These are phyloP conservation scores for Apostasia shenzhenica DNA, from an alignment of 106 monocot genomes.

Conservation along the genomic window DNA sequence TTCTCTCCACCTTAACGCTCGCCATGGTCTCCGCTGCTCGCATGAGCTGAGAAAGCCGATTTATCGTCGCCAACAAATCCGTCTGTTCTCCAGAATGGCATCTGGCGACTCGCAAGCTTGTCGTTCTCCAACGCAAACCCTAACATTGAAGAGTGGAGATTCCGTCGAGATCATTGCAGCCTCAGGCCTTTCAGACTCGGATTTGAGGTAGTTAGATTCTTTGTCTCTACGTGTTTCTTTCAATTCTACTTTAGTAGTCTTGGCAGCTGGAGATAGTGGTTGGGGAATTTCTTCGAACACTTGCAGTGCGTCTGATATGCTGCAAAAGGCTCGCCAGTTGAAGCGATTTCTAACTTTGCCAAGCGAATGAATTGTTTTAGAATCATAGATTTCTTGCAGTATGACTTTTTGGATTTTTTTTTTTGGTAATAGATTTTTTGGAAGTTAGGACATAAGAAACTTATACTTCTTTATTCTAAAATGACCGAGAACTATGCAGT, in stretches of 20 bases:
- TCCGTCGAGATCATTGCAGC: slow-evolving; percentile 29
- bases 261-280: neutral
- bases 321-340: neutral
- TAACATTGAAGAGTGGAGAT: slow-evolving; percentile 22
- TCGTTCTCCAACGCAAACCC: slow-evolving; percentile 1
- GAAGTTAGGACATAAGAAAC: too few relatives aligned
- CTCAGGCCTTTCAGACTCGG: slow-evolving; percentile 41
- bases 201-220: slow-evolving; percentile 37
- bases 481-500: too few relatives aligned
- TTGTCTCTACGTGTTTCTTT: neutral
- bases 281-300: neutral
- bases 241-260: neutral
- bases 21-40: neutral
- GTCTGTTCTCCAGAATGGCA: slow-evolving; percentile 14
- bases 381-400: neutral
- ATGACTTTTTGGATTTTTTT: too few relatives aligned
- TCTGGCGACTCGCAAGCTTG: slow-evolving; percentile 11
- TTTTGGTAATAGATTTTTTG: too few relatives aligned
- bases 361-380: neutral
- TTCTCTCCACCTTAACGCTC: neutral
- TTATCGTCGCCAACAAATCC: neutral
- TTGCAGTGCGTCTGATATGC: neutral
- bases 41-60: neutral
- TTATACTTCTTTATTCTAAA: too few relatives aligned
- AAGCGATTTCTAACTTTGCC: neutral